phyloP scores from a whole-genome alignment of 108 stramenopile genomes.

The Discostella stelligeroides region DNA sequence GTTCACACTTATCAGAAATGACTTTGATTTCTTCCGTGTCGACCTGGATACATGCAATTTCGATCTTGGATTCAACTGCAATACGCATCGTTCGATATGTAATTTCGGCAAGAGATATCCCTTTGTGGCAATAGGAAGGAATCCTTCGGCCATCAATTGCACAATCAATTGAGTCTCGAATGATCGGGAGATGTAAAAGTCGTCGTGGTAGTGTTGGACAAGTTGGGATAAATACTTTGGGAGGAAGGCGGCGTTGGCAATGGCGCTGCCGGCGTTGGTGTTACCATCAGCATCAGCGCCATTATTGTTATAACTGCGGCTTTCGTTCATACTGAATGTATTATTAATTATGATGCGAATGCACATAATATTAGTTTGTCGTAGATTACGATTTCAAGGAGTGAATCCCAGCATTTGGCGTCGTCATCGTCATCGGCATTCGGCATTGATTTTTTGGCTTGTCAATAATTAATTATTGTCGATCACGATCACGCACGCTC shows the following conservation, averaged over 20 bases:
- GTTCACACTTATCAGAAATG: slow-evolving; percentile 69
- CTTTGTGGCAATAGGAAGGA: slow-evolving; percentile 80
- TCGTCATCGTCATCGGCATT: too few relatives aligned
- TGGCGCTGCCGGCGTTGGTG: too few relatives aligned
- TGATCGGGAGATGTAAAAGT: slow-evolving; percentile 67
- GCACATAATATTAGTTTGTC: background rate
- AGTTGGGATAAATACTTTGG: slow-evolving; percentile 57
- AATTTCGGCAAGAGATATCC: slow-evolving; percentile 77
- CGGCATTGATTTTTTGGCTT: too few relatives aligned
- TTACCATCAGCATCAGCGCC: too few relatives aligned
- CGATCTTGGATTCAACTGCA: slow-evolving; percentile 36
- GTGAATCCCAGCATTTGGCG: too few relatives aligned
- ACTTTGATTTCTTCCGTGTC: slow-evolving; percentile 68
- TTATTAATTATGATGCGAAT: background rate
- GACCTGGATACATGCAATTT: slow-evolving; percentile 75
- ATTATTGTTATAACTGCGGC: too few relatives aligned
- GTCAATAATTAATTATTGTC: too few relatives aligned
- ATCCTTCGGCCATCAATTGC: slow-evolving; percentile 85
- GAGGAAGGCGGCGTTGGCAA: slow-evolving; percentile 14
- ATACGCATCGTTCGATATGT: slow-evolving; percentile 75
- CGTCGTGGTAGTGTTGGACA: slow-evolving; percentile 67
- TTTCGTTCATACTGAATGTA: background rate
- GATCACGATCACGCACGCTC: too few relatives aligned
- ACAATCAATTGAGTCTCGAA: slow-evolving; percentile 69
- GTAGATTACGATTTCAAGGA: too few relatives aligned